Evolutionary conservation across 1,284 basidiomycete species (phyloP).

Genomic region (Leucoagaricus sp.): DNA sequence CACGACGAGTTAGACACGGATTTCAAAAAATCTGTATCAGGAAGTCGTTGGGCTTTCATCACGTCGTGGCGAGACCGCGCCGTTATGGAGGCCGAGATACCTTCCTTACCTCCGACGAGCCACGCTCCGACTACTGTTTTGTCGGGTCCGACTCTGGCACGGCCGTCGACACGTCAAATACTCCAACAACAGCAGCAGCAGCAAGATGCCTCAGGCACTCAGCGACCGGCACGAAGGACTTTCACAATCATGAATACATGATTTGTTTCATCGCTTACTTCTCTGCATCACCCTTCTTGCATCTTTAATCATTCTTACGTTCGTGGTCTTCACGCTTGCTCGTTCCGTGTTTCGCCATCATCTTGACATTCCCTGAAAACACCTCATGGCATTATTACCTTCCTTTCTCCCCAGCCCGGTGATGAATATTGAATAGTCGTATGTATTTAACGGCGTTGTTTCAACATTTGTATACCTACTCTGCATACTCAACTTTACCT

Average conservation of each 20-base stretch:
- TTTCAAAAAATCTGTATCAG: background rate
- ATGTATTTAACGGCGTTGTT: background rate
- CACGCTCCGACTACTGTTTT: constrained; percentile 10
- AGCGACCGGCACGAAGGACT: background rate
- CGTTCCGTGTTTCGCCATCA: background rate
- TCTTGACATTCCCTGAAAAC: background rate
- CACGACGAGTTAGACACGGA: constrained; percentile 1
- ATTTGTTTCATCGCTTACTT: background rate
- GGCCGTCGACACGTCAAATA: background rate
- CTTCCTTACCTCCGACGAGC: constrained; percentile 11
- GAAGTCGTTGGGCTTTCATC: constrained; percentile 7
- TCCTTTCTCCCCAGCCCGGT: background rate
- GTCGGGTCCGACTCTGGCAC: background rate
- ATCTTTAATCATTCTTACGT: background rate
- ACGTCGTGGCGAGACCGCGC: constrained; percentile 14
- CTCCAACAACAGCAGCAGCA: background rate
- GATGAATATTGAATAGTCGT: background rate
- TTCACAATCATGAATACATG: constrained; percentile 13
- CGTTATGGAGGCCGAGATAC: constrained; percentile 7
- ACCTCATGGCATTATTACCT: background rate
- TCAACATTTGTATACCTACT: constrained; percentile 1
- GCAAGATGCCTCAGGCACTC: background rate
- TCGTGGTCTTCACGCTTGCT: background rate
- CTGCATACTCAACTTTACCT: background rate
- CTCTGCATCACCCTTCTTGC: background rate